A percentile compares a stretch with the other conserved stretches of the same genome.
Conservation (phyloP, 202 grass and related monocot species). For the Alloteropsis angusta region DNA sequence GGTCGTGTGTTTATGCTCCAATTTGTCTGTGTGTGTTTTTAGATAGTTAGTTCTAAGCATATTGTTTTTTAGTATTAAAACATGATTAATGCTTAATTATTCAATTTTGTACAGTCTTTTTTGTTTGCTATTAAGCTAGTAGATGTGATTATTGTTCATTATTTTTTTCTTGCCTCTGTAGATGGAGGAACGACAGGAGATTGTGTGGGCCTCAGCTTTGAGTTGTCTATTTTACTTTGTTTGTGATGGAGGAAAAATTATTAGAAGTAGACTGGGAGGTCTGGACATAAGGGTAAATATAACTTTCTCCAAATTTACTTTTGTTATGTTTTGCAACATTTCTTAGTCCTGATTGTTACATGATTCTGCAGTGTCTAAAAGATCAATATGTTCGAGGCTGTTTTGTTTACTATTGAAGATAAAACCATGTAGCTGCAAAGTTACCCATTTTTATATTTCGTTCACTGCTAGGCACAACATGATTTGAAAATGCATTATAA, state of each 20-base stretch:
- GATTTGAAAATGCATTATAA: not conserved
- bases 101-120: not conserved
- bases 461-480: conserved; percentile 5
- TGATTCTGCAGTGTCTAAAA: not conserved
- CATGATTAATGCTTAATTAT: not conserved
- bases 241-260: conserved; percentile 86
- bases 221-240: conserved; percentile 98
- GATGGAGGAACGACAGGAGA: conserved; percentile 92
- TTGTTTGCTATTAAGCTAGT: not conserved
- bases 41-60: not conserved
- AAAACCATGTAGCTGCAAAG: not conserved
- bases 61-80: not conserved
- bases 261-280: conserved; percentile 77
- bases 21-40: not conserved
- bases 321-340: conserved; percentile 9
- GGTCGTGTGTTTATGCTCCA: not conserved
- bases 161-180: conserved; percentile 26
- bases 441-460: not conserved
- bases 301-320: conserved; percentile 11
- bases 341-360: not conserved
- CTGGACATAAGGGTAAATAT: conserved; percentile 89
- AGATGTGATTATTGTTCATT: conserved; percentile 11
- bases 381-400: not conserved
- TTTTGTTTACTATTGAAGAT: not conserved
- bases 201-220: conserved; percentile 94